Conservation (phyloP, 1,284 basidiomycete species). For the Boletus sp. region DNA sequence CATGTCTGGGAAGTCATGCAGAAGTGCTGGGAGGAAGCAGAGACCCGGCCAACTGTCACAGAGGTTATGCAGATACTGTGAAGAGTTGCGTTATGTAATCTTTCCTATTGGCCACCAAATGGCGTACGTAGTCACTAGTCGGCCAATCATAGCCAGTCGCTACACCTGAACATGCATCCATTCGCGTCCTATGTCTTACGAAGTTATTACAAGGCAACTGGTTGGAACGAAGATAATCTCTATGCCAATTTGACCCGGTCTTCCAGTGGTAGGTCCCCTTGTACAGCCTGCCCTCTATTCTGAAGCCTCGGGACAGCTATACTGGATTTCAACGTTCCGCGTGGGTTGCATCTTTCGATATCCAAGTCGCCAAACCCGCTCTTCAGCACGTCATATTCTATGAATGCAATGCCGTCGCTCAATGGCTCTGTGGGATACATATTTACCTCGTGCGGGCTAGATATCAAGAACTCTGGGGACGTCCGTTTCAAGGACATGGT, state of each 20-base stretch:
- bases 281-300: background rate
- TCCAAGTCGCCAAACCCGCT: slow-evolving; percentile 89
- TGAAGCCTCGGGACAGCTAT: slow-evolving; percentile 53
- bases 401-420: slow-evolving; percentile 88
- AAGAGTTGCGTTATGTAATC: slow-evolving; percentile 15
- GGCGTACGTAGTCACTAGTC: too few relatives aligned
- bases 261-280: slow-evolving; percentile 66
- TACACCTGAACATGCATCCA: slow-evolving; percentile 58
- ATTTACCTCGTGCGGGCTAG: slow-evolving; percentile 81
- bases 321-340: slow-evolving; percentile 81
- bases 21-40: slow-evolving; percentile 43
- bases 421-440: slow-evolving; percentile 95
- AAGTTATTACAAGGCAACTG: slow-evolving; percentile 86
- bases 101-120: too few relatives aligned
- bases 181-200: slow-evolving; percentile 87
- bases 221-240: slow-evolving; percentile 96
- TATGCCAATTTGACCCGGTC: slow-evolving; percentile 90
- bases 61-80: slow-evolving; percentile 33
- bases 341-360: slow-evolving; percentile 76
- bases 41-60: slow-evolving; percentile 42
- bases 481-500: slow-evolving; percentile 88
- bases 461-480: slow-evolving; percentile 67
- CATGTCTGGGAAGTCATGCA: slow-evolving; percentile 45
- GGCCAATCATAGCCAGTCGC: background rate
- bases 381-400: slow-evolving; percentile 89